These are phyloP conservation scores for Entoloma clypeatum DNA, from an alignment of 1,284 basidiomycete species.

Conservation along the genomic window DNA sequence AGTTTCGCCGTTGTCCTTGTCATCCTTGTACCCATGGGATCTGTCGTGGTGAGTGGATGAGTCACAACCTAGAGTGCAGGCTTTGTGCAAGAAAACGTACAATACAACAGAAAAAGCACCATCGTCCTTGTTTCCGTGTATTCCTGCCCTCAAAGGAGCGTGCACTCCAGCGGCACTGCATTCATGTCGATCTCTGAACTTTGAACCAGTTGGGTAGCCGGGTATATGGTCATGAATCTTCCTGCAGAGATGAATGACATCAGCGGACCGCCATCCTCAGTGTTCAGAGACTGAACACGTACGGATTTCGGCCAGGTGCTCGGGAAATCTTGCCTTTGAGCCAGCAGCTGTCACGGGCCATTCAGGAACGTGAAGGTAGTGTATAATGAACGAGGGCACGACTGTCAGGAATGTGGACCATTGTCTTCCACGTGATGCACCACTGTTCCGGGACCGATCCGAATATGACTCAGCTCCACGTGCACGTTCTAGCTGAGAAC, in stretches of 20 bases:
- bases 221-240: conserved; percentile 18
- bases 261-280: neutral
- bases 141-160: conserved; percentile 23
- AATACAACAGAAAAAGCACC: conserved; percentile 28
- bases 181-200: conserved; percentile 18
- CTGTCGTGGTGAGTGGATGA: conserved; percentile 10
- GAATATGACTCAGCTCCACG: no score
- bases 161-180: conserved; percentile 25
- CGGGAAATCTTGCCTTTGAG: neutral
- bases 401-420: no score
- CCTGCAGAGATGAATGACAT: conserved; percentile 8
- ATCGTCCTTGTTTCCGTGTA: conserved; percentile 22
- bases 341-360: no score
- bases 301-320: conserved; percentile 6
- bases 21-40: conserved; percentile 30
- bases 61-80: neutral
- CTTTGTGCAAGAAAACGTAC: conserved; percentile 17
- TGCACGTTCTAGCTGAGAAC: no score
- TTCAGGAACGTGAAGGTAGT: no score
- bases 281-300: neutral
- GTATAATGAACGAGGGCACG: no score
- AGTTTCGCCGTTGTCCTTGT: conserved; percentile 24
- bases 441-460: no score
- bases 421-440: no score
- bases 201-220: conserved; percentile 24